A percentile compares a stretch with the other conserved stretches of the same genome.
phyloP scores from a whole-genome alignment of 2,329 filamentous ascomycete genomes.

The Penicillium carneum region DNA sequence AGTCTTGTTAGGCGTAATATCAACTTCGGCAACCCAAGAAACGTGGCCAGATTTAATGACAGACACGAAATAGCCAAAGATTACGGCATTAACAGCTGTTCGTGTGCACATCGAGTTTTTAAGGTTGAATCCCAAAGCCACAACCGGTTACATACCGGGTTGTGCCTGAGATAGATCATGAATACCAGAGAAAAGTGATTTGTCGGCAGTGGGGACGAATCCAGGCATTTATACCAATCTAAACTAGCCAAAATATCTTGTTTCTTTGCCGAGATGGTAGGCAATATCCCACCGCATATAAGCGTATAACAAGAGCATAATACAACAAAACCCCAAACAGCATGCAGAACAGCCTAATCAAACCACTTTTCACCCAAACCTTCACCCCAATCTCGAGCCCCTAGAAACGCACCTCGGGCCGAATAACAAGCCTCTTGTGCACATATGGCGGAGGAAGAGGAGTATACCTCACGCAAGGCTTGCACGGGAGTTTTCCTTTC shows the following conservation, averaged over 20 bases:
- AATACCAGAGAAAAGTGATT: background rate
- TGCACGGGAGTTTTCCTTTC: constrained; percentile 17
- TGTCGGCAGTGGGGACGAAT: constrained; percentile 1
- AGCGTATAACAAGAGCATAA: background rate
- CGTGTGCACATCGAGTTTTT: constrained; percentile 24
- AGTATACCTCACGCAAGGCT: constrained; percentile 28
- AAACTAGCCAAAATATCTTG: constrained; percentile 4
- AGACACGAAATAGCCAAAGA: background rate
- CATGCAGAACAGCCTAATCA: background rate
- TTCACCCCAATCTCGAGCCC: too few species aligned
- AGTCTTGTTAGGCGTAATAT: background rate
- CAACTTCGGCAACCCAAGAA: background rate
- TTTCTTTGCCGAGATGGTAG: constrained; percentile 1
- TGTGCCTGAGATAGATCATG: background rate
- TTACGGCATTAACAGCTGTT: constrained; percentile 8
- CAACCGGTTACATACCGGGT: constrained; percentile 24
- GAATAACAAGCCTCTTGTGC: constrained; percentile 21
- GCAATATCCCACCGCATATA: background rate
- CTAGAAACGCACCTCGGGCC: constrained; percentile 34
- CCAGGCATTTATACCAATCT: background rate
- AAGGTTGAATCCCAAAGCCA: constrained; percentile 30
- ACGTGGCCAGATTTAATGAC: background rate
- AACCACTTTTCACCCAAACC: too few species aligned
- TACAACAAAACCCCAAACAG: background rate
- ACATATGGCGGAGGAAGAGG: constrained; percentile 30